phyloP scores from a whole-genome alignment of 345 rosid genomes.

The Aegle marmelos region DNA sequence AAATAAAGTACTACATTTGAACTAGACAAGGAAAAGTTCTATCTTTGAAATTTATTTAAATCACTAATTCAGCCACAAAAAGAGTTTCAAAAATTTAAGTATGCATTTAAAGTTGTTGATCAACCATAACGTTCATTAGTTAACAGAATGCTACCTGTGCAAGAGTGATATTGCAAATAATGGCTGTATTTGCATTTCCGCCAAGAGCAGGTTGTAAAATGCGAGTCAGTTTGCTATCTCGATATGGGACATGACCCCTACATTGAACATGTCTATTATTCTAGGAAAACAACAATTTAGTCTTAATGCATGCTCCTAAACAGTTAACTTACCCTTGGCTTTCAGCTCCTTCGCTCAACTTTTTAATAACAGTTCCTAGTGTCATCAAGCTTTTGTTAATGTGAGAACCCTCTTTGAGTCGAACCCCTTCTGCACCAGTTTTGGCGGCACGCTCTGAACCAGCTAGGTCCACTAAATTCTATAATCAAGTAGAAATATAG shows the following conservation, averaged over 20 bases:
- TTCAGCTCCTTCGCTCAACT: conserved; percentile 93
- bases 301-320: background rate
- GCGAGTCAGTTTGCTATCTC: conserved; percentile 97
- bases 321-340: conserved; percentile 66
- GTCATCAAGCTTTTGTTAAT: conserved; percentile 95
- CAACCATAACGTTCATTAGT: background rate
- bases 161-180: conserved; percentile 93
- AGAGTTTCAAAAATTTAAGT: background rate
- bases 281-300: background rate
- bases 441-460: conserved; percentile 99
- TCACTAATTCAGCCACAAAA: background rate
- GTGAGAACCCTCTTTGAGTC: conserved; percentile 94
- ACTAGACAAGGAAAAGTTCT: background rate
- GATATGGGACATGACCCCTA: conserved; percentile 96
- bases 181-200: conserved; percentile 98
- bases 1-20: background rate
- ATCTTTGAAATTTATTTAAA: background rate
- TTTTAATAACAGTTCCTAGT: conserved; percentile 87
- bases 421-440: conserved; percentile 98
- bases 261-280: conserved; percentile 10
- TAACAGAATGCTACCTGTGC: conserved; percentile 62
- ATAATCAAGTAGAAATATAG: conserved; percentile 17
- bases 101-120: background rate
- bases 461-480: conserved; percentile 98
- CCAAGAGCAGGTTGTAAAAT: conserved; percentile 96